phyloP scores from a whole-genome alignment of 2,329 filamentous ascomycete species.

The Knufia petricola region DNA sequence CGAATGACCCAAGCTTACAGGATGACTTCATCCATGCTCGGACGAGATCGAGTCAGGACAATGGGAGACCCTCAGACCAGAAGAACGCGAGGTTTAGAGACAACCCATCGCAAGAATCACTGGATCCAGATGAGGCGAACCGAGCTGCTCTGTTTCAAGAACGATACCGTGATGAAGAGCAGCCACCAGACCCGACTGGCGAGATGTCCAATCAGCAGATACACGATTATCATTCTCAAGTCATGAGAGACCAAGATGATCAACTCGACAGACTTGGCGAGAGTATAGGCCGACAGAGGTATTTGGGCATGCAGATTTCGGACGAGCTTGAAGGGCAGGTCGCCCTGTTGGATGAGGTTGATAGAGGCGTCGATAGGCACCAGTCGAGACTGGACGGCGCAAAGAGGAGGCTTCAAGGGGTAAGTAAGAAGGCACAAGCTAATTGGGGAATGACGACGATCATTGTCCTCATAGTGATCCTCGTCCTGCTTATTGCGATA shows the following conservation, averaged over 20 bases:
- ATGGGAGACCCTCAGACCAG: slow-evolving; percentile 26
- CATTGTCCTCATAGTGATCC: slow-evolving; percentile 68
- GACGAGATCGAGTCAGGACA: slow-evolving; percentile 28
- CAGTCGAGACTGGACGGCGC: slow-evolving; percentile 66
- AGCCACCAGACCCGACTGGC: slow-evolving; percentile 51
- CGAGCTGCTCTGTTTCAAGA: slow-evolving; percentile 52
- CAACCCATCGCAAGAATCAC: slow-evolving; percentile 37
- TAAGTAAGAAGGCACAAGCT: slow-evolving; percentile 66
- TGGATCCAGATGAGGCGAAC: slow-evolving; percentile 38
- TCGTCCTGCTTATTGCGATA: slow-evolving; percentile 73
- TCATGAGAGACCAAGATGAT: slow-evolving; percentile 82
- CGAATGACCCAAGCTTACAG: slow-evolving; percentile 55
- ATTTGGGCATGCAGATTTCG: slow-evolving; percentile 90
- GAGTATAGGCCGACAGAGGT: slow-evolving; percentile 77
- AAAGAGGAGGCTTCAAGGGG: slow-evolving; percentile 57
- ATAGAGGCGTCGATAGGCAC: slow-evolving; percentile 73
- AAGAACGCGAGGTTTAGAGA: slow-evolving; percentile 87
- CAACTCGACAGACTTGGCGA: slow-evolving; percentile 83
- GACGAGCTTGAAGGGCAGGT: slow-evolving; percentile 91
- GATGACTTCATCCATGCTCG: slow-evolving; percentile 56
- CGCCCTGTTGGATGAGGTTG: slow-evolving; percentile 78
- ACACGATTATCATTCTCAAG: slow-evolving; percentile 69
- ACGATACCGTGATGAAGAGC: slow-evolving; percentile 36
- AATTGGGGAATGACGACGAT: slow-evolving; percentile 81
- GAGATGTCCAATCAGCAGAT: slow-evolving; percentile 72